Percentiles rank a stretch among this genome's conserved stretches.
These are phyloP conservation scores for Gyromitra esculenta DNA, from an alignment of 2,329 filamentous ascomycete genomes.

Conservation along the genomic window DNA sequence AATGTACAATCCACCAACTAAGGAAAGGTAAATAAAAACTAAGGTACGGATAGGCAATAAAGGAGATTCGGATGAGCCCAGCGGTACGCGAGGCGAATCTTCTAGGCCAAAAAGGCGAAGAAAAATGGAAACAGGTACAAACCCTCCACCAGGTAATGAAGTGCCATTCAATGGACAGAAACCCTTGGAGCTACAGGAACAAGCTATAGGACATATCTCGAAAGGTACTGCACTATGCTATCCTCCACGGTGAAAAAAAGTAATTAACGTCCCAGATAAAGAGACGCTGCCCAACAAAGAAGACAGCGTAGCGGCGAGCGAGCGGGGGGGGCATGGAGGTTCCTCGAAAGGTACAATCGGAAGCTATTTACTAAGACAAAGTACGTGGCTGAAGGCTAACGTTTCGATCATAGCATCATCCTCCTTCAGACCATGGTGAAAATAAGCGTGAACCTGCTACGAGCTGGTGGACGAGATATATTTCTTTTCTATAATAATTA, in stretches of 20 bases:
- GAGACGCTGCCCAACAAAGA: neutral
- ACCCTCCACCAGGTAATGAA: neutral
- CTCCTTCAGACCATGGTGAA: neutral
- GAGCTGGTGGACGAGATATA: neutral
- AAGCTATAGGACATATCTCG: neutral
- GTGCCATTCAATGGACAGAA: neutral
- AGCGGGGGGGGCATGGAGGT: neutral
- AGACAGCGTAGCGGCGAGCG: neutral
- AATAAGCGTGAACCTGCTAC: neutral
- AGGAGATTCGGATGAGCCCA: neutral
- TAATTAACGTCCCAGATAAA: neutral
- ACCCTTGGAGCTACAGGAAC: neutral
- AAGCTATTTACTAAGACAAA: no score
- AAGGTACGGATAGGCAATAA: neutral
- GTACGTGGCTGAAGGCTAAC: no score
- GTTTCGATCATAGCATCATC: neutral
- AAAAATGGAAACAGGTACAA: neutral
- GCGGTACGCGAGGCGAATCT: neutral
- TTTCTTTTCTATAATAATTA: neutral
- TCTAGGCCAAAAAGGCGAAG: neutral
- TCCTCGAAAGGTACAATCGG: no score
- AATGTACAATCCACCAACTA: neutral
- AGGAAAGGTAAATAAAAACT: neutral
- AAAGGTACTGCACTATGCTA: neutral
- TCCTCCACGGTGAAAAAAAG: neutral